Base-by-base conservation (phyloP, 2,329 filamentous ascomycete species). In the Aspergillus amoenus region DNA sequence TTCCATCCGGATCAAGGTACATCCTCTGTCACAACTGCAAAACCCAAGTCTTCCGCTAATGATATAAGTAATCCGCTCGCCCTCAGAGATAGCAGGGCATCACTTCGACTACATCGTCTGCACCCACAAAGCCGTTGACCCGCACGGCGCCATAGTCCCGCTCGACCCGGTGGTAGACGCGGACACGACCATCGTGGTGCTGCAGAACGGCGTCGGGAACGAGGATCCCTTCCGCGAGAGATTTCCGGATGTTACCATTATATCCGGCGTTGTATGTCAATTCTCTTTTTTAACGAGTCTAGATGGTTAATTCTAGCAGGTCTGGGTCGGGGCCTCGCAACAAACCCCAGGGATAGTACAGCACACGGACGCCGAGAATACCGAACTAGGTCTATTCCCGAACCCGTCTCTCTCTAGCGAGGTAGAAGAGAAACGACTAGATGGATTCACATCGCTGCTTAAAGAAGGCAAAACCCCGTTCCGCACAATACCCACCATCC, bases 331-430 rank as follows among this genome's bases (percentile, higher is more conserved):
- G 4, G 81, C 81, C 8, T 75, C 69, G 0, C 83, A 86, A 61
- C 70, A 70, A 3, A 66, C 73, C 7, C 81, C 82, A 0, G 83
- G 83, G 0, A 59, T 79, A 3, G 71, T 84, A 22, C 66, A 70
- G 8, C 83, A 85, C 61, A 81, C 73, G 21, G 78, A 77, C 52
- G 79, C 78, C 12, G 83, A 85, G 64, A 75, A 82, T 59, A 79
- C 81, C 67, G 79, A 85, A 55, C 78, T 85, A 3, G 83, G 83
- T 0, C 66, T 84, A 0, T 84, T 79, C 60, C 70, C 75, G 0
- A 82, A 80, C 32, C 22, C 67, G 7, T 64, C 0, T 80, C 83
- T 47, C 58, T 71, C 3, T 21, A 63, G 3, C 7, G 5, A 15
- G 1, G 15, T 44, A 3, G 58, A 59, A 22, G n/a, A 51, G 5